Evolutionary conservation across 768 basidiomycete species (phyloP), one percentile per base, ranked within the genome.

Genomic region (Xerocomus spinulosus): DNA sequence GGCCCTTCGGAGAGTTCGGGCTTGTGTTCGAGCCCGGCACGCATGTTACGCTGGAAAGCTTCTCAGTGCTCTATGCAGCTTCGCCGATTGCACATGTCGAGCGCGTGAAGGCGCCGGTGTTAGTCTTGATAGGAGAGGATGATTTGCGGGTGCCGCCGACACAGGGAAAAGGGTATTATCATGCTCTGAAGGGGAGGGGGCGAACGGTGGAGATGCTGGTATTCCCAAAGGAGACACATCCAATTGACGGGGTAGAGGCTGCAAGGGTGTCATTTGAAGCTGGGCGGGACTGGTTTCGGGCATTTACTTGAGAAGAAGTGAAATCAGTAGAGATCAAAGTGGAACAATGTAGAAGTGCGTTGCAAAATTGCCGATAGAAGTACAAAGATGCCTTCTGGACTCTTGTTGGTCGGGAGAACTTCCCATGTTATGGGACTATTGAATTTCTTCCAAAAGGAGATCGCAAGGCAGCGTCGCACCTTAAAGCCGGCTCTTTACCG

Each of bases 81-180:
- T 83, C 83, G 2, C 85, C 86, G 0, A 80, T 85, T 17, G 58
- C 72, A 2, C 59, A 80, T 48, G 71, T 83, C 17, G 73, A 77
- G 38, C 56, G 62, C 3, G 77, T 87, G 26, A 66, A 59, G 35
- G 65, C 75, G 5, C 77, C 79, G 0, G 81, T 85, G 15, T 63
- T 85, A 14, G 58, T 88, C 13, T 57, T 82, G 18, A 64, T 87
- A 10, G 87, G 87, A 0, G 73, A 73, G 9, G 70, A 72, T 15
- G 86, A 89, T 59, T 64, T 76, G 35, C 68, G 86, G 0, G 85
- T 85, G 5, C 74, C 81, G 5, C 78, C 83, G 0, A 72, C 75
- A 5, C 85, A 89, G 42, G 79, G 80, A 0, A 71, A 73, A 46
- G 74, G 73, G 7, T 84, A 79, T 59, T 89, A 83, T 51, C 83